Percentiles rank a stretch among this genome's conserved stretches.
Conservation (phyloP, 2,329 filamentous ascomycete genomes). For the Stagonosporopsis tanaceti region DNA sequence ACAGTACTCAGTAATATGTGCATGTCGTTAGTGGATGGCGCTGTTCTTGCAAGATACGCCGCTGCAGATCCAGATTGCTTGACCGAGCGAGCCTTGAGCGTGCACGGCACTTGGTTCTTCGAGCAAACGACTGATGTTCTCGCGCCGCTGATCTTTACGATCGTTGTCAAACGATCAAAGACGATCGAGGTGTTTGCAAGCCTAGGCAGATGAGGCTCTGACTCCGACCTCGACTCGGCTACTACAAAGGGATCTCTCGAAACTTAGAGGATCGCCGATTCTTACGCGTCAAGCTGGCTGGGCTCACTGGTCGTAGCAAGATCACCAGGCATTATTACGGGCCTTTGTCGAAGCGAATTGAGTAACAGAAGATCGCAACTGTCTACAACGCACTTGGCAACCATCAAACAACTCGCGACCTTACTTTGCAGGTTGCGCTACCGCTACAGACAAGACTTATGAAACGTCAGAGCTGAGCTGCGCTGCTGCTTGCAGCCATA, state of each 20-base stretch:
- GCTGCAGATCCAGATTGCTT: background rate
- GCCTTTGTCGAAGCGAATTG: background rate
- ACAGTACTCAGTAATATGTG: too few relatives aligned
- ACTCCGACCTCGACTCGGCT: background rate
- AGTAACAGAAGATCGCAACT: background rate
- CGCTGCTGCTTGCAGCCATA: background rate
- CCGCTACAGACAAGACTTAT: background rate
- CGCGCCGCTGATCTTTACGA: background rate
- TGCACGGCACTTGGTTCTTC: background rate
- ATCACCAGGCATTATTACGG: background rate
- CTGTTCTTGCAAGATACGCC: background rate
- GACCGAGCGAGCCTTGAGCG: too few relatives aligned
- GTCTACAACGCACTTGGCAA: background rate
- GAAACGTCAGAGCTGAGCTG: background rate
- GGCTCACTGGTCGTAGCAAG: background rate
- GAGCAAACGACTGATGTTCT: background rate
- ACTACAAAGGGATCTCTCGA: background rate
- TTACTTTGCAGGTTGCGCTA: background rate
- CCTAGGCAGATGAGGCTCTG: background rate
- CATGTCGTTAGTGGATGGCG: too few relatives aligned
- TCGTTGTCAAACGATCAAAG: background rate
- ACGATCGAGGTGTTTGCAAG: background rate
- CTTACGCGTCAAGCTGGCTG: constrained; percentile 2
- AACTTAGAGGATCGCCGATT: background rate
- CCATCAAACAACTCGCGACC: background rate